Evolutionary conservation across 2,329 filamentous ascomycete species (phyloP).

Genomic region (Penicillium expansum): DNA sequence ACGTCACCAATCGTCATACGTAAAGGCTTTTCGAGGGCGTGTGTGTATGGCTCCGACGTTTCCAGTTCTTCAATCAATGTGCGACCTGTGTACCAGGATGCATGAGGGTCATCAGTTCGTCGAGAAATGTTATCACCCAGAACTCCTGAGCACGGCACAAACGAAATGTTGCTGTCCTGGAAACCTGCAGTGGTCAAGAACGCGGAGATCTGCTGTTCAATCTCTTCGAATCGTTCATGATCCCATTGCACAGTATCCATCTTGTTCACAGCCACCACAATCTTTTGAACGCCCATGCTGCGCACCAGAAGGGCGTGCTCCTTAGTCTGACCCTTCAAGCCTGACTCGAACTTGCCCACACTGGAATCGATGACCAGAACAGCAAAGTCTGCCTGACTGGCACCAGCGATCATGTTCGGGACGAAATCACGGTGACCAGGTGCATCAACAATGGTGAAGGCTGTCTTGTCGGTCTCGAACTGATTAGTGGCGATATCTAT

Average conservation of each 20-base stretch:
- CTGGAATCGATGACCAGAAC: constrained; percentile 91
- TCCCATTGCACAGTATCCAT: constrained; percentile 86
- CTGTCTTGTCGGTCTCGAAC: constrained; percentile 83
- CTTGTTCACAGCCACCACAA: constrained; percentile 94
- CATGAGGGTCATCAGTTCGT: constrained; percentile 48
- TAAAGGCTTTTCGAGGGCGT: constrained; percentile 73
- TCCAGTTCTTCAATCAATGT: constrained; percentile 85
- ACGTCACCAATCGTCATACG: constrained; percentile 86
- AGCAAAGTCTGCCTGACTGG: constrained; percentile 92
- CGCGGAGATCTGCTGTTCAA: constrained; percentile 74
- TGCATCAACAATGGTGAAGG: constrained; percentile 92
- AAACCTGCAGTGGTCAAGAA: constrained; percentile 85
- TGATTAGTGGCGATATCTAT: constrained; percentile 95
- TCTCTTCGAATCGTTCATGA: constrained; percentile 77
- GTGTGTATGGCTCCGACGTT: constrained; percentile 68
- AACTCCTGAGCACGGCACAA: constrained; percentile 86
- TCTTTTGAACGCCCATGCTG: constrained; percentile 82
- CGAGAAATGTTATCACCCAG: constrained; percentile 77
- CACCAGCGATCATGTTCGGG: constrained; percentile 97
- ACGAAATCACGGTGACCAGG: constrained; percentile 95
- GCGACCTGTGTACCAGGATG: constrained; percentile 75
- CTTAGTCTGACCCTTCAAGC: constrained; percentile 86
- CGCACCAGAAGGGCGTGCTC: constrained; percentile 88
- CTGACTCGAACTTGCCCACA: constrained; percentile 88
- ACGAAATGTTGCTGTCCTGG: constrained; percentile 73